These are phyloP conservation scores for Cochlearia excelsa DNA, from an alignment of 345 rosid genomes.

Conservation along the genomic window DNA sequence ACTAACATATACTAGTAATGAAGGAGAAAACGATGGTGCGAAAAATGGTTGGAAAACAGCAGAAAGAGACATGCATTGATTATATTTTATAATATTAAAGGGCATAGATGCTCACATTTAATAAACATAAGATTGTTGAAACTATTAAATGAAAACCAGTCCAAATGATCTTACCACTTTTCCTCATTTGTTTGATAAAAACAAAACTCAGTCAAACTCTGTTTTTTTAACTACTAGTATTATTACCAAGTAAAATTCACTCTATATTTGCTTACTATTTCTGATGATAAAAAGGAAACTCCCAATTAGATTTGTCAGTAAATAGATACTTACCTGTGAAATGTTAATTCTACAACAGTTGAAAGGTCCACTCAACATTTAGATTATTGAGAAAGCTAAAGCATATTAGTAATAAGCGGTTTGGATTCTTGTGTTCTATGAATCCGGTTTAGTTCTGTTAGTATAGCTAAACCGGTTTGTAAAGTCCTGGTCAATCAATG, in stretches of 20 bases:
- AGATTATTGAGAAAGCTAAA: too few species aligned
- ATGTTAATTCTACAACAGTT: too few species aligned
- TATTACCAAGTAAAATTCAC: constrained; percentile 27
- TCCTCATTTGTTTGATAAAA: constrained; percentile 10
- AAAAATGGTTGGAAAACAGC: constrained; percentile 25
- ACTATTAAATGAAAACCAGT: constrained; percentile 24
- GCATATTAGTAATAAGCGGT: too few species aligned
- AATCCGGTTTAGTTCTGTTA: too few species aligned
- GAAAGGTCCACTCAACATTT: too few species aligned
- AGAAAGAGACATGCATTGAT: constrained; percentile 14
- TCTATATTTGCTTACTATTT: constrained; percentile 26
- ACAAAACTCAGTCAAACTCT: constrained; percentile 28
- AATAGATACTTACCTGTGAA: too few species aligned
- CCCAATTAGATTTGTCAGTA: constrained; percentile 31
- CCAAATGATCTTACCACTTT: constrained; percentile 9
- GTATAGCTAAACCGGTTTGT: too few species aligned
- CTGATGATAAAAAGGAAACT: constrained; percentile 20
- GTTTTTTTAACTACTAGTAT: constrained; percentile 14
- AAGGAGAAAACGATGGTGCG: constrained; percentile 29
- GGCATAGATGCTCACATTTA: constrained; percentile 2
- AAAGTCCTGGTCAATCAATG: too few species aligned
- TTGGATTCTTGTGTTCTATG: too few species aligned
- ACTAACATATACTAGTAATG: background rate
- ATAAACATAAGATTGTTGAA: constrained; percentile 30
- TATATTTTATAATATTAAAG: background rate